Conservation (phyloP, 495 filamentous ascomycete genomes). For the Aspergillus cavernicola region DNA sequence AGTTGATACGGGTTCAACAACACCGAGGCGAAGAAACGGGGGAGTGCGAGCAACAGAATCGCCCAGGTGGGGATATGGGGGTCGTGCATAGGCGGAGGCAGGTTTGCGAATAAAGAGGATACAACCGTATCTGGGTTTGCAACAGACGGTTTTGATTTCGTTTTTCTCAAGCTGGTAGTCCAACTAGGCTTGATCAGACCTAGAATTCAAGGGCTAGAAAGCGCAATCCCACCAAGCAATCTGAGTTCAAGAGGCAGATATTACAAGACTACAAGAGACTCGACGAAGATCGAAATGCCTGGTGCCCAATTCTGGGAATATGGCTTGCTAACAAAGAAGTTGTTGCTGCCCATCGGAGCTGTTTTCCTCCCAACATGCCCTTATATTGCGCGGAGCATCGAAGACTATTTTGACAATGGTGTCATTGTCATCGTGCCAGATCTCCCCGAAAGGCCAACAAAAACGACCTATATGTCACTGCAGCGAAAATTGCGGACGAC, state of each 20-base stretch:
- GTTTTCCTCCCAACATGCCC: constrained; percentile 12
- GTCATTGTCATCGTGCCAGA: constrained; percentile 20
- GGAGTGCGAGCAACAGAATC: too few relatives aligned
- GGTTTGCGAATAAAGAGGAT: too few relatives aligned
- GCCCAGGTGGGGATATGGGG: too few relatives aligned
- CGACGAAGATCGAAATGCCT: constrained; percentile 1
- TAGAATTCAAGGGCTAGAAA: background rate
- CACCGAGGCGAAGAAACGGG: too few relatives aligned
- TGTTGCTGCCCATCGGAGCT: constrained; percentile 5
- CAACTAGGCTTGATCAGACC: background rate
- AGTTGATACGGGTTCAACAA: background rate
- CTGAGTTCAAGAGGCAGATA: constrained; percentile 1
- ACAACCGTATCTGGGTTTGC: too few relatives aligned
- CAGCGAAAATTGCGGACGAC: too few relatives aligned
- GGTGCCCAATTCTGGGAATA: constrained; percentile 16
- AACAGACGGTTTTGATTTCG: background rate
- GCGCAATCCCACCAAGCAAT: background rate
- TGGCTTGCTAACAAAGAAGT: constrained; percentile 5
- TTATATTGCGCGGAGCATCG: constrained; percentile 7
- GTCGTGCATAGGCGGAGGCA: too few relatives aligned
- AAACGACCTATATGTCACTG: too few relatives aligned
- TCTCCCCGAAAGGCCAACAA: constrained; percentile 10
- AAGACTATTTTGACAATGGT: constrained; percentile 13
- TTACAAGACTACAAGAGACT: constrained; percentile 9
- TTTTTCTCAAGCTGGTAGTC: background rate